Evolutionary conservation across 2,329 filamentous ascomycete genomes (phyloP).

Genomic region (Sarocladium oryzae): DNA sequence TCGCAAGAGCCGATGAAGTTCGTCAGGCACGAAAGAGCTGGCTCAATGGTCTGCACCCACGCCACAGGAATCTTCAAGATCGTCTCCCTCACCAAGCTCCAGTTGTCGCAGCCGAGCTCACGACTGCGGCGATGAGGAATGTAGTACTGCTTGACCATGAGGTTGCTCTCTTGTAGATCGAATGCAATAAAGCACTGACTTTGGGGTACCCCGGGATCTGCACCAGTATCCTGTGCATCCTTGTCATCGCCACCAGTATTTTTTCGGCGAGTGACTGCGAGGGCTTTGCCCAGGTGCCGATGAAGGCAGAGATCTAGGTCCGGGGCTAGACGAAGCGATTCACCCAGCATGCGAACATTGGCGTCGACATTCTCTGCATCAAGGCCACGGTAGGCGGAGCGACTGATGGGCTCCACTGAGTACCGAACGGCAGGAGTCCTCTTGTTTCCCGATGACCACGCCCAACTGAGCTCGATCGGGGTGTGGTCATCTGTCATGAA

Average conservation of each 20-base stretch:
- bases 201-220: conserved; percentile 13
- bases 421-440: conserved; percentile 22
- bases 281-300: background rate
- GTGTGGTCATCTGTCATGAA: conserved; percentile 34
- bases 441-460: conserved; percentile 17
- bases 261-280: conserved; percentile 12
- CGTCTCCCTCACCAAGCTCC: conserved; percentile 13
- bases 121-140: conserved; percentile 17
- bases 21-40: background rate
- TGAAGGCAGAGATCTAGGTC: background rate
- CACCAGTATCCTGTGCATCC: conserved; percentile 10
- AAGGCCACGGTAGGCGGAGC: background rate
- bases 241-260: conserved; percentile 11
- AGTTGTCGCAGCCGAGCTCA: conserved; percentile 9
- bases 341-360: conserved; percentile 18
- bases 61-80: conserved; percentile 15
- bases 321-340: conserved; percentile 12
- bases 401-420: conserved; percentile 25
- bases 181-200: background rate
- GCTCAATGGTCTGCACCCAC: background rate
- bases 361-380: conserved; percentile 17
- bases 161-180: background rate
- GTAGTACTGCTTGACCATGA: conserved; percentile 19
- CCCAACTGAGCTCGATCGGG: conserved; percentile 32
- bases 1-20: conserved; percentile 9